phyloP scores from a whole-genome alignment of 2,329 filamentous ascomycete species.

The Bipolaris zeicola region DNA sequence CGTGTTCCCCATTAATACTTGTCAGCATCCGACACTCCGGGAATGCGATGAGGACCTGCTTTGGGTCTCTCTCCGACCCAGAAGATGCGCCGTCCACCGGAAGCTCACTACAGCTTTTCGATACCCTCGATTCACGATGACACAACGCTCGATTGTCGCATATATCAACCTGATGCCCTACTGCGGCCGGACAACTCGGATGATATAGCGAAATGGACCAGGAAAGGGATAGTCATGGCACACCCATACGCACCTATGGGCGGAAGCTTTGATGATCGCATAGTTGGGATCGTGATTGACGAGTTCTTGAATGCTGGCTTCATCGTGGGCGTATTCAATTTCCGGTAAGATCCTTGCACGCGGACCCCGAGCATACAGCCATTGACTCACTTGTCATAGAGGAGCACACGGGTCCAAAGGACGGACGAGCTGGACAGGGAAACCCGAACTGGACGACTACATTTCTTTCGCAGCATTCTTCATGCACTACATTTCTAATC shows the following conservation, averaged over 20 bases:
- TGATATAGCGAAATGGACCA: constrained; percentile 36
- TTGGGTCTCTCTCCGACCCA: constrained; percentile 34
- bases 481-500: constrained; percentile 70
- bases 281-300: constrained; percentile 70
- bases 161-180: constrained; percentile 66
- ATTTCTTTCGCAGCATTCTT: constrained; percentile 81
- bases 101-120: constrained; percentile 64
- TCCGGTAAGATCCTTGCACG: constrained; percentile 63
- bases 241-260: constrained; percentile 92
- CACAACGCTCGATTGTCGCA: constrained; percentile 74
- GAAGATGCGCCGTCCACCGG: constrained; percentile 29
- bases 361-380: neutral
- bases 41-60: constrained; percentile 32
- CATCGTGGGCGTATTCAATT: constrained; percentile 88
- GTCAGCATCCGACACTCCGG: neutral
- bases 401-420: constrained; percentile 77
- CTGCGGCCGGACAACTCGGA: constrained; percentile 19
- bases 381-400: constrained; percentile 54
- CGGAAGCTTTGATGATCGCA: constrained; percentile 80
- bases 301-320: constrained; percentile 72
- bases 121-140: constrained; percentile 86
- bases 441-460: constrained; percentile 82
- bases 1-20: neutral
- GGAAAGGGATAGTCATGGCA: constrained; percentile 70
- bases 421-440: constrained; percentile 84